Percentiles rank a stretch among this genome's conserved stretches.
These are phyloP conservation scores for Sisymbrium altissimum DNA, from an alignment of 345 rosid species.

Conservation along the genomic window DNA sequence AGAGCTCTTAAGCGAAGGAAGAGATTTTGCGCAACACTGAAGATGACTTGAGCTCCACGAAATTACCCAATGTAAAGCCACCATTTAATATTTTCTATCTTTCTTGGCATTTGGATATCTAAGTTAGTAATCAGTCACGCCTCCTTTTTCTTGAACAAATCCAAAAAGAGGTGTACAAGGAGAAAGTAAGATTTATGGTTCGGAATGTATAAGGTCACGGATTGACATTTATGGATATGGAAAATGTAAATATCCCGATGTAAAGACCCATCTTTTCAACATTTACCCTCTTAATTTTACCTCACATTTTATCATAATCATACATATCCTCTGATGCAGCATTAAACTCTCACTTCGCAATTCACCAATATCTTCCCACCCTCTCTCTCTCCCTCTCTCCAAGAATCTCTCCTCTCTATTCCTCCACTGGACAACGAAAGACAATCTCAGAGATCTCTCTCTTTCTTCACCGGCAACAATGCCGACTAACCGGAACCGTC, in stretches of 20 bases:
- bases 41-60: conserved; percentile 10
- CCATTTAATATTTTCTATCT: not conserved
- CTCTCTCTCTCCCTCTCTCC: conserved; percentile 5
- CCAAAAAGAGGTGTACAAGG: too few species aligned
- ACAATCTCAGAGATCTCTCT: not conserved
- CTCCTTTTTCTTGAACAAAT: conserved; percentile 5
- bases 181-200: conserved; percentile 21
- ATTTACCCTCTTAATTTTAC: not conserved
- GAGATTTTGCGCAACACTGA: not conserved
- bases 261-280: not conserved
- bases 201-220: conserved; percentile 33
- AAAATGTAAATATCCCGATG: not conserved
- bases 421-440: not conserved
- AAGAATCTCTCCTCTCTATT: conserved; percentile 15
- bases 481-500: conserved; percentile 16
- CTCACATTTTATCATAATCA: conserved; percentile 14
- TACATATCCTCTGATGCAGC: conserved; percentile 23
- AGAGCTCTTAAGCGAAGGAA: not conserved
- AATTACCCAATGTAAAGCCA: not conserved
- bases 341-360: conserved; percentile 13
- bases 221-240: conserved; percentile 8
- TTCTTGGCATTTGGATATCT: not conserved
- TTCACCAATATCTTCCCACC: conserved; percentile 23
- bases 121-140: not conserved
- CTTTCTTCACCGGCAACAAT: conserved; percentile 6